phyloP scores from a whole-genome alignment of 169 alveolate species.

The Eimeria praecox region DNA sequence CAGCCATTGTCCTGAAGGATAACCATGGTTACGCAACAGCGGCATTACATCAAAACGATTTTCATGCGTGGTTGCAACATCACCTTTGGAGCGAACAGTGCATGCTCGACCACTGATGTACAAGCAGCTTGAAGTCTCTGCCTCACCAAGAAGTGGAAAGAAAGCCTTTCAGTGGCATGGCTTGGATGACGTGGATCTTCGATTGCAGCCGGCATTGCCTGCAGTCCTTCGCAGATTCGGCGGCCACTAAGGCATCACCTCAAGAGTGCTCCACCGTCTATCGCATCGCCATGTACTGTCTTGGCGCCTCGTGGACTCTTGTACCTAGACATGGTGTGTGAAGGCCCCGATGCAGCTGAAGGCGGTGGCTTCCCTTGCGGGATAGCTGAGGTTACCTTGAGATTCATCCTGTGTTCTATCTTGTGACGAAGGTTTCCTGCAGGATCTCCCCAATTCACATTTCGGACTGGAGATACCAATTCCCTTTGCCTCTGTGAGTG shows the following conservation, averaged over 20 bases:
- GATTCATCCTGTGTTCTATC: neutral
- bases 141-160: neutral
- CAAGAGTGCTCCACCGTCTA: slow-evolving; percentile 6
- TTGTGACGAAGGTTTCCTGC: slow-evolving; percentile 47
- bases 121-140: neutral
- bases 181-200: neutral
- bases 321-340: neutral
- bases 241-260: neutral
- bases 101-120: slow-evolving; percentile 9
- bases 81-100: neutral
- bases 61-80: neutral
- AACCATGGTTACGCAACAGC: neutral
- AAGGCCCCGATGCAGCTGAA: slow-evolving; percentile 19
- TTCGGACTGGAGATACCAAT: neutral
- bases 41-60: neutral
- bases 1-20: neutral
- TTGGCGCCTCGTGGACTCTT: neutral
- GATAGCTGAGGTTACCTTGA: too few species aligned
- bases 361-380: neutral
- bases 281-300: neutral
- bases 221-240: neutral
- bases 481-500: neutral
- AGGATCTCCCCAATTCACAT: neutral
- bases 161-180: neutral
- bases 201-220: neutral